A percentile compares a stretch with the other conserved stretches of the same genome.
phyloP scores from a whole-genome alignment of 768 basidiomycete species.

The Leccinum longicurvipes region DNA sequence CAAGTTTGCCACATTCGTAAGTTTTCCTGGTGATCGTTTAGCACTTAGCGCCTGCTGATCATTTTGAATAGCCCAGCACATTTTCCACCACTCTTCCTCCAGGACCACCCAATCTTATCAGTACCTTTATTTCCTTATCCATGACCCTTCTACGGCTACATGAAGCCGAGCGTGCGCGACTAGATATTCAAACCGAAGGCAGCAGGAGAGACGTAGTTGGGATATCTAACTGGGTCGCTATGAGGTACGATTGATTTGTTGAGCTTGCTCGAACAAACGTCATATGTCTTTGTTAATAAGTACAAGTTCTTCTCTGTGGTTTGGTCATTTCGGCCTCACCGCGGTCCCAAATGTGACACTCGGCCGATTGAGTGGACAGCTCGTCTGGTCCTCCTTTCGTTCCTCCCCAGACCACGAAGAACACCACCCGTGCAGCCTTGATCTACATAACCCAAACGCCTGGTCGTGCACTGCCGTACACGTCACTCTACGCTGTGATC shows the following conservation, averaged over 20 bases:
- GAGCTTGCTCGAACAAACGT: slow-evolving; percentile 1
- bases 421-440: not conserved
- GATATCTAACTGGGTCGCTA: not conserved
- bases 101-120: slow-evolving; percentile 22
- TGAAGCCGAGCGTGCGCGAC: slow-evolving; percentile 72
- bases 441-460: no score
- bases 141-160: slow-evolving; percentile 76
- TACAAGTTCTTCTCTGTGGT: not conserved
- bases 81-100: slow-evolving; percentile 15
- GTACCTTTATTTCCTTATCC: slow-evolving; percentile 57
- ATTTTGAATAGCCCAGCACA: slow-evolving; percentile 16
- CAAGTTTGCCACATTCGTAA: slow-evolving; percentile 45
- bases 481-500: no score
- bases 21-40: not conserved
- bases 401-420: not conserved
- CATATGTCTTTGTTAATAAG: slow-evolving; percentile 2
- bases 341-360: not conserved
- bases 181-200: slow-evolving; percentile 75
- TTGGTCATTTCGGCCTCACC: not conserved
- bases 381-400: not conserved
- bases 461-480: no score
- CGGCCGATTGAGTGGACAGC: not conserved
- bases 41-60: slow-evolving; percentile 3
- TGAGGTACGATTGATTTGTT: slow-evolving; percentile 14
- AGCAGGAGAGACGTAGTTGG: slow-evolving; percentile 12